phyloP scores from a whole-genome alignment of 352 stramenopile genomes.

The Pythium plurisporium region DNA sequence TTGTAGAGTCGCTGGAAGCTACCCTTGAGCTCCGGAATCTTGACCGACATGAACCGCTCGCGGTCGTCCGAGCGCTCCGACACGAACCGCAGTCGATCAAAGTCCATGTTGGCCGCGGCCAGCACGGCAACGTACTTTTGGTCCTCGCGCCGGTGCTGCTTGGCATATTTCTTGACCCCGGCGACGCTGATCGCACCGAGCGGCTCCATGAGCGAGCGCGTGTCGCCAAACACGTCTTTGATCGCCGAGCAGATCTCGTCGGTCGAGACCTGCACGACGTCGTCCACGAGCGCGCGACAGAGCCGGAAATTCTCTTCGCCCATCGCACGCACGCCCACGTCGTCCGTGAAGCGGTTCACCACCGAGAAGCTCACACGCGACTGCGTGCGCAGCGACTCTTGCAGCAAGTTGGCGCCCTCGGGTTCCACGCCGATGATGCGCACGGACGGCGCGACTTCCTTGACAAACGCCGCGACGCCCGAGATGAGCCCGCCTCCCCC shows the following conservation, averaged over 20 bases:
- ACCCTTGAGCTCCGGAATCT: constrained; percentile 94
- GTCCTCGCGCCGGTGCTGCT: constrained; percentile 29
- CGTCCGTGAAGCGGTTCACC: constrained; percentile 97
- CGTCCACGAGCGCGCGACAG: constrained; percentile 93
- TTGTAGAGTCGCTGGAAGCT: constrained; percentile 86
- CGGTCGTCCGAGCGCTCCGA: constrained; percentile 90
- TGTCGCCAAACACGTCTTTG: constrained; percentile 92
- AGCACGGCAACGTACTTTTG: constrained; percentile 94
- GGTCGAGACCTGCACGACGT: constrained; percentile 95
- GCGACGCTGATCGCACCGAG: constrained; percentile 93
- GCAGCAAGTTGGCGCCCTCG: constrained; percentile 93
- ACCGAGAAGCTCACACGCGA: constrained; percentile 85
- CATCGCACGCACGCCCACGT: constrained; percentile 92
- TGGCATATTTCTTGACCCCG: constrained; percentile 94
- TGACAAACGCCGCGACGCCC: constrained; percentile 92
- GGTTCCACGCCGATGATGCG: constrained; percentile 97
- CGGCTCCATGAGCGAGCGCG: constrained; percentile 94
- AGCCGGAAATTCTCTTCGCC: constrained; percentile 95
- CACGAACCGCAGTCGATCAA: constrained; percentile 97
- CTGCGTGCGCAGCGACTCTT: constrained; percentile 77
- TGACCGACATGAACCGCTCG: constrained; percentile 94
- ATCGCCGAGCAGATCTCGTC: constrained; percentile 95
- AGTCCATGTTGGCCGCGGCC: constrained; percentile 99
- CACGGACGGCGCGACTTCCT: constrained; percentile 80
- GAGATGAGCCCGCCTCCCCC: constrained; percentile 96